Base-by-base conservation (phyloP, 2,329 filamentous ascomycete species). In the Pseudocercospora ulei region DNA sequence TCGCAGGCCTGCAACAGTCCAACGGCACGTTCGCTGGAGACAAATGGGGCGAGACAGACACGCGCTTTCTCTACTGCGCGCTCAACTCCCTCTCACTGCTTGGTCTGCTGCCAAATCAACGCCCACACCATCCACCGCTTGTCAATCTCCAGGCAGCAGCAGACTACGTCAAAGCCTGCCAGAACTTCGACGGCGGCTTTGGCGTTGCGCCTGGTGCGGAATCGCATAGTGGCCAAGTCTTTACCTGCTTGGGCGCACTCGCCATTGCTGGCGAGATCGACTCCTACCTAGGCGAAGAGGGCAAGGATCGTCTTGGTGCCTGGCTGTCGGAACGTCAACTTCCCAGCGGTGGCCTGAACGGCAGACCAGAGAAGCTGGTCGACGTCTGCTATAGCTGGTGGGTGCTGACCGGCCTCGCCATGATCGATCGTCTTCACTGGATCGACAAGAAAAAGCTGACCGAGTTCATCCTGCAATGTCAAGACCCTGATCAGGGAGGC, bases 301-400 rank as follows among this genome's bases (percentile, higher is more conserved):
- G 56, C 38, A 73, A 73, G 45, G 84, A 94, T 57, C 82, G 80
- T 52, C 68, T 96, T 3, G 87, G 79, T 11, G 75, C 77, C 33
- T 98, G 90, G 90, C 69, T 98, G 38, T 93, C 86, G 61, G 90
- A 98, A 64, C 75, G 90, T 47, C 90, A 98, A 60, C 69, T 93
- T 17, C 74, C 83, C 6, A 80, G 79, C 31, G 90, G 90, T 18
- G 90, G 90, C 0, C 67, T 98, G 35, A 98, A 98, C 59, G 90
- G 90, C 2, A 74, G 90, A 33, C 90, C 90, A 0, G 90, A 96
- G 65, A 98, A 98, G 68, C 67, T 82, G 47, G 88, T 94, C 59
- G 90, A 98, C 60, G 88, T 94, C 8, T 98, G 90, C 66, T 98
- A 98, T 65, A 94, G 85, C 60, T 98, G 90, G 90, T 98, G 90